Evolutionary conservation across 1,284 basidiomycete species (phyloP).

Genomic region (Cystobasidium sp.): DNA sequence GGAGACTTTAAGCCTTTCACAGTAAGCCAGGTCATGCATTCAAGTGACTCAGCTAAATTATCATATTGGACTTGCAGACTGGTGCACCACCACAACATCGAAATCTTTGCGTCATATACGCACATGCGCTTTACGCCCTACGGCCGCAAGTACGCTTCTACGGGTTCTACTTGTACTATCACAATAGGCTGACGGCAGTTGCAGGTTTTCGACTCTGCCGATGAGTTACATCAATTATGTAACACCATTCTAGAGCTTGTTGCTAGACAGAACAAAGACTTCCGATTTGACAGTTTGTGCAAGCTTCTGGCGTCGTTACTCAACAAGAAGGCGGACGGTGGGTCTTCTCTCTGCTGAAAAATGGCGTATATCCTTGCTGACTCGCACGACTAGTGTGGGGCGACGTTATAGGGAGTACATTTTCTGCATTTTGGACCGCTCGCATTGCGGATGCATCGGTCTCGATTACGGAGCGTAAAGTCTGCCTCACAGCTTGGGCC

Average conservation of each 20-base stretch:
- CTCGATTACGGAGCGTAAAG: conserved; percentile 60
- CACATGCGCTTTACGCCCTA: conserved; percentile 68
- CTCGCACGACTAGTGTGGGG: conserved; percentile 60
- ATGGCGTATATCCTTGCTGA: not conserved
- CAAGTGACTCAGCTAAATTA: too few relatives aligned
- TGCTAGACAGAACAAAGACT: conserved; percentile 59
- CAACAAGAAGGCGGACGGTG: conserved; percentile 75
- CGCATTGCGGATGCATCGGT: conserved; percentile 57
- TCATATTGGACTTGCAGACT: conserved; percentile 56
- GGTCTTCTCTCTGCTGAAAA: conserved; percentile 30
- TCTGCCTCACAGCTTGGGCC: conserved; percentile 67
- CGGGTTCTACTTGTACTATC: conserved; percentile 36
- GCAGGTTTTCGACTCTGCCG: conserved; percentile 19
- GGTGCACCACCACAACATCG: conserved; percentile 63
- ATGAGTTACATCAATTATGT: conserved; percentile 16
- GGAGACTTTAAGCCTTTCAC: not conserved
- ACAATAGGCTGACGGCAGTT: conserved; percentile 5
- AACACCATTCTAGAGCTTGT: not conserved
- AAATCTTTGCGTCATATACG: conserved; percentile 69
- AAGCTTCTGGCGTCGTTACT: conserved; percentile 70
- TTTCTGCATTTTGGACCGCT: conserved; percentile 53
- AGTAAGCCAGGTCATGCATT: not conserved
- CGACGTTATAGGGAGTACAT: conserved; percentile 58
- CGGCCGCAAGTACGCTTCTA: conserved; percentile 65
- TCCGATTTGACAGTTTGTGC: conserved; percentile 67